Evolutionary conservation across 2,329 filamentous ascomycete species (phyloP), one percentile per base, ranked within the genome.

Genomic region (Exserohilum rostratum): DNA sequence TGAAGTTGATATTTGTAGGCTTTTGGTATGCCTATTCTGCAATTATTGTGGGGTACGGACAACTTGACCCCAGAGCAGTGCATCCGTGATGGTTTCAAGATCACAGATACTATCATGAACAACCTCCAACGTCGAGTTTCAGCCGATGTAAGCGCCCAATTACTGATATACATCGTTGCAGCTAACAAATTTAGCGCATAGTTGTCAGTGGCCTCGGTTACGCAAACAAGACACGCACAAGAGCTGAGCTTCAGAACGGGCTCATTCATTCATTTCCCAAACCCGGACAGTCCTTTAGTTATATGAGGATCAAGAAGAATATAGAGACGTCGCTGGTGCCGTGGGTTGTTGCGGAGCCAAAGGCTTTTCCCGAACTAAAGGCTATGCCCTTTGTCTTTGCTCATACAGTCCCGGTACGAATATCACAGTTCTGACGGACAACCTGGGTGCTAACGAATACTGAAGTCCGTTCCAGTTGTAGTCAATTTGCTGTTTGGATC

Each of bases 331-430:
- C 52, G 6, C 40, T 67, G 10, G 18, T 50, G 3, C 53, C 44
- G 2, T 64, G 62, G 55, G 39, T 64, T 0, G 13, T 61, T 11
- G 55, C 53, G 2, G 42, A 57, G 10, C n/a, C 49, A 4, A 15
- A 35, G n/a, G 29, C 40, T 7, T 55, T 58, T 18, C 53, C 57
- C 0, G 55, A 56, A 20, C 31, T 62, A 0, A 15, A 30, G 10
- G 4, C 37, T 5, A 33, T 49, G 29, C 22, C 54, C 0, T 58
- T 62, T n/a, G n/a, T 66, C 5, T 65, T 66, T 20, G 37, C 45
- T 5, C 39, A 58, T 25, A 58, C 56, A n/a, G 27, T 51, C 18
- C 57, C 49, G 9, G 64, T 66, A 55, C 18, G 57, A 44, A 6
- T 3, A 30, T 15, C 12, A n/a, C 15, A 3, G 31, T 11, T 9